Base-by-base conservation (phyloP, 1,139 yeast genomes). In the Hansenula sp. region DNA sequence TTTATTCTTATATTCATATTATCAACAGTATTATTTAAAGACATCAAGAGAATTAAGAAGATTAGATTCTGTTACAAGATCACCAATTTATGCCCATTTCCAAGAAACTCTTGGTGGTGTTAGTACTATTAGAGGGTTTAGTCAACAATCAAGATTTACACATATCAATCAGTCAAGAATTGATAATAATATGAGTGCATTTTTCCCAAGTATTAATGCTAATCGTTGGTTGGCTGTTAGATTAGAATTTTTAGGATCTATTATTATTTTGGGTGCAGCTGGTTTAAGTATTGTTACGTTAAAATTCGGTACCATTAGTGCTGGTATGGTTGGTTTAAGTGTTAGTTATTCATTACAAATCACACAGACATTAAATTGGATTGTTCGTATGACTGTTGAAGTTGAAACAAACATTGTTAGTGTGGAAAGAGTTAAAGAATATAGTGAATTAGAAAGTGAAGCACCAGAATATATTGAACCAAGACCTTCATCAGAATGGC, bases 161-260 rank as follows among this genome's bases (percentile, higher is more conserved):
- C 80, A 71, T 56, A 72, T 88, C 60, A 91, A 90, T 63, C 84
- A 85, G 62, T 69, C 79, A 42, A 82, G 90, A 60, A 77, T 91
- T 54, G 97, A 93, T 61, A 76, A 76, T 55, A 91, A 93, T 62
- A 79, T 91, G 84, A 75, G 86, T 60, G 98, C 98, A 0, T 91
- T 79, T 59, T 94, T 89, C 70, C 97, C 98, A 30, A 77, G 95
- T n/a, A 81, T 90, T 48, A 87, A 87, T 62, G 91, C 96, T 12
- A 93, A 93, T 63, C 81, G 99, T 71, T 93, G 99, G 99, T 76
- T 93, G 49, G 97, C 97, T 11, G 96, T 88, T 15, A 78, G 98
- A 62, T 74, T 93, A 48, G 98, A 93, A 65, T 83, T 87, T 54
- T 73, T 93, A 54, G 98, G 98, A 29, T 87, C 97, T 1, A 58